Evolutionary conservation across 2,329 filamentous ascomycete species (phyloP).

Genomic region (Didymella pinodella): DNA sequence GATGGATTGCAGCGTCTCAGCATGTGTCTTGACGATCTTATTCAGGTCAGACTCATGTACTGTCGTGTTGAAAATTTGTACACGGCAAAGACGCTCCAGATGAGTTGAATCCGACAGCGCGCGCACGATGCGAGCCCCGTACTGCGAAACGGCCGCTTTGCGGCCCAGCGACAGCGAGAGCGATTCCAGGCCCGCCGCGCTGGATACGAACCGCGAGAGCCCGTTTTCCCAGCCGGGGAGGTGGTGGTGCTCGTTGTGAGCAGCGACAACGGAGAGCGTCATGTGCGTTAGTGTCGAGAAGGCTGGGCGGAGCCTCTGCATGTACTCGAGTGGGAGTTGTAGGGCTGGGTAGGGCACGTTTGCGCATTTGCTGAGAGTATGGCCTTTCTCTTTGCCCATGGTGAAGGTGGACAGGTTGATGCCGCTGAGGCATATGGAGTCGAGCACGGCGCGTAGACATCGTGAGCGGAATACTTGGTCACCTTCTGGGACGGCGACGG

Average conservation of each 20-base stretch:
- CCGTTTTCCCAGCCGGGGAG: conserved; percentile 34
- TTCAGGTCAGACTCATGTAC: conserved; percentile 27
- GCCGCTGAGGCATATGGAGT: conserved; percentile 32
- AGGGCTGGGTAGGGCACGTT: conserved; percentile 30
- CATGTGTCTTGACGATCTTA: conserved; percentile 27
- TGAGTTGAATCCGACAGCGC: conserved; percentile 25
- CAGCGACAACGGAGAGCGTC: conserved; percentile 29
- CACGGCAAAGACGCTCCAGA: conserved; percentile 20
- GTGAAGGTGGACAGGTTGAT: conserved; percentile 33
- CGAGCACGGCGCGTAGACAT: conserved; percentile 36
- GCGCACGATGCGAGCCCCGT: conserved; percentile 29
- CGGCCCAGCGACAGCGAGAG: conserved; percentile 35
- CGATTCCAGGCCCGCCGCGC: conserved; percentile 27
- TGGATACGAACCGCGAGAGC: conserved; percentile 31
- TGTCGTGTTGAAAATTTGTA: conserved; percentile 30
- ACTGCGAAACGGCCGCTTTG: conserved; percentile 15
- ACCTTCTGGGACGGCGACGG: conserved; percentile 16
- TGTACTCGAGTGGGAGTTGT: conserved; percentile 18
- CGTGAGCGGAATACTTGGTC: conserved; percentile 30
- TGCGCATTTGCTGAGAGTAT: conserved; percentile 21
- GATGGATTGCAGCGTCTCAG: conserved; percentile 23
- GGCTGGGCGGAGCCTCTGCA: conserved; percentile 22
- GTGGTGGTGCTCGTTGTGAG: conserved; percentile 21
- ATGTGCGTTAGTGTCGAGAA: conserved; percentile 30
- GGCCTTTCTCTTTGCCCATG: conserved; percentile 27